Conservation (phyloP, 2,329 filamentous ascomycete genomes). For the Colletotrichum sp. region DNA sequence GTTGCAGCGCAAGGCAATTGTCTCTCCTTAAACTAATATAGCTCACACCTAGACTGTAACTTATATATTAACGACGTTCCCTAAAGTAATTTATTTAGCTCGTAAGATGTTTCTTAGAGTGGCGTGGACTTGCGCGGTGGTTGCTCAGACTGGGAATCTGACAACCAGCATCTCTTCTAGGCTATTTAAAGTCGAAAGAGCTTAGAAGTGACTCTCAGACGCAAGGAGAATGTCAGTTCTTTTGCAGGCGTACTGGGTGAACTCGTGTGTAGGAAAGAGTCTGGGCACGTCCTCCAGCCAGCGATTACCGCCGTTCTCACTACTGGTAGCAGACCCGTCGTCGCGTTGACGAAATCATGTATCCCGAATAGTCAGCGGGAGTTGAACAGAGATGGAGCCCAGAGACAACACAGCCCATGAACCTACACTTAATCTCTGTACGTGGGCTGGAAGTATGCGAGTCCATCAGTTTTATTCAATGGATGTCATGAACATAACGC, state of each 20-base stretch:
- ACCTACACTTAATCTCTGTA: not conserved
- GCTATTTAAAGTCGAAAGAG: not conserved
- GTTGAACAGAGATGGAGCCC: not conserved
- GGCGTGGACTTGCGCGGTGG: too few species aligned
- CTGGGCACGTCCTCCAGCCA: not conserved
- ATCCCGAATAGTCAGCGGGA: not conserved
- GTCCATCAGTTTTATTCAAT: not conserved
- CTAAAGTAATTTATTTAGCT: too few species aligned
- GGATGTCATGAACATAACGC: not conserved
- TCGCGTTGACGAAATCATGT: rapidly evolving
- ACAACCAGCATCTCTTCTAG: too few species aligned
- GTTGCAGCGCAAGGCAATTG: too few species aligned
- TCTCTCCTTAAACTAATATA: not conserved
- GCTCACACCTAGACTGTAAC: rapidly evolving
- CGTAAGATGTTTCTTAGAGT: too few species aligned
- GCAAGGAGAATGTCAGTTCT: too few species aligned
- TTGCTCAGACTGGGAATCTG: too few species aligned
- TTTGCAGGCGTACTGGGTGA: not conserved
- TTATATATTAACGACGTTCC: not conserved
- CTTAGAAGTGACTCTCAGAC: not conserved
- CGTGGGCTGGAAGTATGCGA: not conserved
- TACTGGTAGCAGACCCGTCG: not conserved
- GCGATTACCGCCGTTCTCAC: not conserved
- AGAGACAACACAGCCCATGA: not conserved
- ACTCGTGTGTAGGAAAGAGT: not conserved